Percentiles rank a stretch among this genome's conserved stretches.
Conservation (phyloP, 768 basidiomycete species). For the Clitopilus hobsonii region DNA sequence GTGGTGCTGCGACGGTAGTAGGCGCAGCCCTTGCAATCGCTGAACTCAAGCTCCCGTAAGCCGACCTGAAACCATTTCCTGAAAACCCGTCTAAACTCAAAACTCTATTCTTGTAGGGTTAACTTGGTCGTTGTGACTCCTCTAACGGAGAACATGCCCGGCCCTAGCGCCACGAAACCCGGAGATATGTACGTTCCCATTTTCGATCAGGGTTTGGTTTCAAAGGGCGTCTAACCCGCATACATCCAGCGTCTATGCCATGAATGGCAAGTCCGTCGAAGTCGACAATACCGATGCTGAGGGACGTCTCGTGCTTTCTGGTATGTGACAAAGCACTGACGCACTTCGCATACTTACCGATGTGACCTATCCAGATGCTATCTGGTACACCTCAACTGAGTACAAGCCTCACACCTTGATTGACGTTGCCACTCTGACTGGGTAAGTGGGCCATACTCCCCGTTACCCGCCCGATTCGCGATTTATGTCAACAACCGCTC, state of each 20-base stretch:
- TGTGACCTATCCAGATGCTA: constrained; percentile 49
- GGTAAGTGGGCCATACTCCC: constrained; percentile 36
- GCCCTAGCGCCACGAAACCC: constrained; percentile 68
- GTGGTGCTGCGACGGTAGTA: constrained; percentile 78
- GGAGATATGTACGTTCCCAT: constrained; percentile 66
- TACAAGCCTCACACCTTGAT: constrained; percentile 81
- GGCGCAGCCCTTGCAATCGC: constrained; percentile 75
- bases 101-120: constrained; percentile 39
- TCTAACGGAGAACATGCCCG: constrained; percentile 84
- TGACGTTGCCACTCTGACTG: constrained; percentile 85
- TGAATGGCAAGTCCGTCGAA: constrained; percentile 86
- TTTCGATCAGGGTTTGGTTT: neutral
- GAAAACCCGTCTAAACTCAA: neutral
- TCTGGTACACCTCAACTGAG: constrained; percentile 74
- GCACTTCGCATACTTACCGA: neutral
- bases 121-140: constrained; percentile 73
- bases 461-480: neutral
- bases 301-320: constrained; percentile 71
- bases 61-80: constrained; percentile 7
- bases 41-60: constrained; percentile 74
- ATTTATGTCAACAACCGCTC: neutral
- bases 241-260: constrained; percentile 61
- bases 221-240: neutral
- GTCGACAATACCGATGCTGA: constrained; percentile 88
- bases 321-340: constrained; percentile 25